phyloP scores from a whole-genome alignment of 306 rosid genomes.

The Boehmeria nivea region DNA sequence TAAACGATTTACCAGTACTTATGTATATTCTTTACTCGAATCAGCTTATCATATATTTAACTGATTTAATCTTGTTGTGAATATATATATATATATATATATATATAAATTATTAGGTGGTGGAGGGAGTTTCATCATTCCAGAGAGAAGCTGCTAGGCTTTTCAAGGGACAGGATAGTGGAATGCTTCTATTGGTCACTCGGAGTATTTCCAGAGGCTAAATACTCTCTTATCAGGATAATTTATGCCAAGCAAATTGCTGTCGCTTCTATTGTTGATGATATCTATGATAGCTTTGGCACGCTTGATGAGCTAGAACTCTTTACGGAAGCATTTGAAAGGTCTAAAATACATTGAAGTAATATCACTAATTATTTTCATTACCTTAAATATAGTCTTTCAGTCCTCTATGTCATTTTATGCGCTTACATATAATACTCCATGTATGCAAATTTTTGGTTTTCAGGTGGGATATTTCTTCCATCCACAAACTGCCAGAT shows the following conservation, averaged over 20 bases:
- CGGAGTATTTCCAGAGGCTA: constrained; percentile 27
- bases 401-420: too few relatives aligned
- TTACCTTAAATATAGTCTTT: too few relatives aligned
- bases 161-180: constrained; percentile 39
- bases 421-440: too few relatives aligned
- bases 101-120: constrained; percentile 40
- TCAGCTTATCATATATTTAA: too few relatives aligned
- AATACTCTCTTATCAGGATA: constrained; percentile 24
- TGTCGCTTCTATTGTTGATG: constrained; percentile 28
- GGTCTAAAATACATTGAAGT: constrained; percentile 15
- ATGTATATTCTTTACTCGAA: too few relatives aligned
- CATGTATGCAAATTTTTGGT: too few relatives aligned
- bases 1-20: too few relatives aligned
- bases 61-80: too few relatives aligned
- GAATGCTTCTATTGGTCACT: constrained; percentile 42
- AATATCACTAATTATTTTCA: too few relatives aligned
- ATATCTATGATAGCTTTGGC: constrained; percentile 44
- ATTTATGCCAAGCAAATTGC: constrained; percentile 11
- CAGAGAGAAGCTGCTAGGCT: constrained; percentile 22
- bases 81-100: too few relatives aligned
- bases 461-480: constrained; percentile 27
- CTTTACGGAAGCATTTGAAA: constrained; percentile 36
- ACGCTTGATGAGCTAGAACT: constrained; percentile 40
- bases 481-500: constrained; percentile 16
- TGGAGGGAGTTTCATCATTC: constrained; percentile 39